Percentiles rank a stretch among this genome's conserved stretches.
Conservation (phyloP, 2,329 filamentous ascomycete species). For the Alternaria longipes region DNA sequence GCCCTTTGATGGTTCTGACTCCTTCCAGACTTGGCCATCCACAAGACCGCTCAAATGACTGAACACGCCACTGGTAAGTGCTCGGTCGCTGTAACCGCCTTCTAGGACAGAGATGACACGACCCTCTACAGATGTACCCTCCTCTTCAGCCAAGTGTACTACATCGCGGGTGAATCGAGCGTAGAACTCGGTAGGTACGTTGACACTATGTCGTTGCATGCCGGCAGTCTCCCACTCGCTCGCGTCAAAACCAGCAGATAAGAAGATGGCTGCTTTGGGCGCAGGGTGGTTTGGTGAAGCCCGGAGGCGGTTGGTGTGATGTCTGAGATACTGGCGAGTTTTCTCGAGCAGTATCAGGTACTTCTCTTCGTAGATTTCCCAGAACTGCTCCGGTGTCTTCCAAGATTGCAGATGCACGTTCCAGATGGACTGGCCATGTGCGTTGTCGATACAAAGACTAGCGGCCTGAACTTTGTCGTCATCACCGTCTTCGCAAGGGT, state of each 20-base stretch:
- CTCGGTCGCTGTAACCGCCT: slow-evolving; percentile 94
- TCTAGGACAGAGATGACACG: slow-evolving; percentile 93
- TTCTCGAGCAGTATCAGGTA: slow-evolving; percentile 84
- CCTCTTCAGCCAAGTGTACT: slow-evolving; percentile 81
- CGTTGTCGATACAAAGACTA: slow-evolving; percentile 91
- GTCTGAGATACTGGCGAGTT: slow-evolving; percentile 76
- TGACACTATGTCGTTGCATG: slow-evolving; percentile 96
- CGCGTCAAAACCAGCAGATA: slow-evolving; percentile 96
- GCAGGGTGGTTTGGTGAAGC: slow-evolving; percentile 65
- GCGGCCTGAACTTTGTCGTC: slow-evolving; percentile 92
- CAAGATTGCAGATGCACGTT: slow-evolving; percentile 93
- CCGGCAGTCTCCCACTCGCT: slow-evolving; percentile 91
- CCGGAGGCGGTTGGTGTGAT: slow-evolving; percentile 73
- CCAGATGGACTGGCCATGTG: slow-evolving; percentile 93
- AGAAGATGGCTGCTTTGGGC: slow-evolving; percentile 87
- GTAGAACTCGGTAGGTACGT: slow-evolving; percentile 96
- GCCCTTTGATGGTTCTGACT: slow-evolving; percentile 52
- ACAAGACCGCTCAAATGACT: slow-evolving; percentile 89
- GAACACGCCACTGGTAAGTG: slow-evolving; percentile 84
- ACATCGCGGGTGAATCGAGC: slow-evolving; percentile 89
- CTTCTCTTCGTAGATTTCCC: slow-evolving; percentile 82
- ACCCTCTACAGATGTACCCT: slow-evolving; percentile 79
- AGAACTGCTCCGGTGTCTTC: slow-evolving; percentile 85
- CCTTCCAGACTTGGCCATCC: slow-evolving; percentile 57
- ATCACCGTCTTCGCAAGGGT: slow-evolving; percentile 94